Conservation (phyloP, 306 rosid species). For the Lupinus albus region DNA sequence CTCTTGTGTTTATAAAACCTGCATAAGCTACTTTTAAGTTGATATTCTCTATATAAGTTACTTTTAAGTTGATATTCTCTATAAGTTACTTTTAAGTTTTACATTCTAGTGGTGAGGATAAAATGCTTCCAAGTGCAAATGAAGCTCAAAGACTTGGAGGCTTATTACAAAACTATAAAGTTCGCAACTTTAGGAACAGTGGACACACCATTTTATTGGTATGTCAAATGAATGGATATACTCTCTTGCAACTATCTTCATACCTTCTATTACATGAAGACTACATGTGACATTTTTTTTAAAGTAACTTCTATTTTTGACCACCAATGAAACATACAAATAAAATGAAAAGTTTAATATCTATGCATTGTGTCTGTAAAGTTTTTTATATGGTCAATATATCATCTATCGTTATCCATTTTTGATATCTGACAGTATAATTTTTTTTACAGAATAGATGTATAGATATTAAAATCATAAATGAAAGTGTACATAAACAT, state of each 20-base stretch:
- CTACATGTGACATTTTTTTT: not conserved
- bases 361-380: too few species aligned
- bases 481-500: too few species aligned
- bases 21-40: too few species aligned
- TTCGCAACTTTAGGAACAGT: constrained; percentile 70
- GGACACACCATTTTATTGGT: constrained; percentile 97
- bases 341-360: too few species aligned
- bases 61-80: not conserved
- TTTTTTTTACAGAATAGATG: too few species aligned
- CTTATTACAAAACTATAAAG: constrained; percentile 61
- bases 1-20: not conserved
- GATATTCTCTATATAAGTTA: not conserved
- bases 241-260: constrained; percentile 5
- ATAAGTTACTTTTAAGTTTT: constrained; percentile 28
- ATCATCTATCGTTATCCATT: too few species aligned
- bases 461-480: too few species aligned
- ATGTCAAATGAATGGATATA: constrained; percentile 40
- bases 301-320: constrained; percentile 24
- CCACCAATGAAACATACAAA: constrained; percentile 4
- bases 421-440: too few species aligned
- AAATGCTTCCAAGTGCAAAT: constrained; percentile 83
- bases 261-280: not conserved
- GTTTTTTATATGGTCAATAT: too few species aligned
- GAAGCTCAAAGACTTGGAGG: constrained; percentile 72
- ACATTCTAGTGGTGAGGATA: constrained; percentile 80